A percentile compares a stretch with the other conserved stretches of the same genome.
phyloP scores from a whole-genome alignment of 345 rosid genomes.

The Eucalyptus sp. region DNA sequence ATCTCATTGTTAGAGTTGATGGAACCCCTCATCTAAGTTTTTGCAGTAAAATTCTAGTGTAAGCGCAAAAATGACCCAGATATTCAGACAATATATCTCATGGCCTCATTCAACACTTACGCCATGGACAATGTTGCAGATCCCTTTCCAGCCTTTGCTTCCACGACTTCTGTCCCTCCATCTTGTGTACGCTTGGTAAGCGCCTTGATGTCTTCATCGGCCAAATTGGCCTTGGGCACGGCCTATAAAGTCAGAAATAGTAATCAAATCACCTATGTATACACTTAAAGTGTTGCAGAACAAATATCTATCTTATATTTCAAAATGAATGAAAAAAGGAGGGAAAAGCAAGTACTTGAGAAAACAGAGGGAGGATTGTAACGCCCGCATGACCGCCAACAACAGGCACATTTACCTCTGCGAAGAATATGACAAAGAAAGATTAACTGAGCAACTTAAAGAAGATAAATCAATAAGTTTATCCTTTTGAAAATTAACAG shows the following conservation, averaged over 20 bases:
- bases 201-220: slow-evolving; percentile 44
- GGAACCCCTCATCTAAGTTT: neutral
- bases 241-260: slow-evolving; percentile 31
- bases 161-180: slow-evolving; percentile 86
- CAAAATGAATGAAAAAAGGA: neutral
- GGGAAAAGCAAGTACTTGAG: slow-evolving; percentile 31
- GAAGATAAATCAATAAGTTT: neutral
- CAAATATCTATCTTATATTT: neutral
- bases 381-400: slow-evolving; percentile 89
- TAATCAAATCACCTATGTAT: neutral
- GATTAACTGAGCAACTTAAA: neutral
- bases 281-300: neutral
- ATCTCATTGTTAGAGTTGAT: neutral
- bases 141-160: slow-evolving; percentile 93
- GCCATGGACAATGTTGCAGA: slow-evolving; percentile 93
- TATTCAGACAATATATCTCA: neutral
- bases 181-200: slow-evolving; percentile 89
- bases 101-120: slow-evolving; percentile 30
- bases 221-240: slow-evolving; percentile 59
- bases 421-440: neutral
- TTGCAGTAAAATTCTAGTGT: neutral
- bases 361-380: slow-evolving; percentile 72
- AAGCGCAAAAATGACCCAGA: no score
- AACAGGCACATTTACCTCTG: slow-evolving; percentile 74
- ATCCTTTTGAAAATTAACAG: neutral